Base-by-base conservation (phyloP, 768 basidiomycete species). In the Kwoniella newhampshirensis region DNA sequence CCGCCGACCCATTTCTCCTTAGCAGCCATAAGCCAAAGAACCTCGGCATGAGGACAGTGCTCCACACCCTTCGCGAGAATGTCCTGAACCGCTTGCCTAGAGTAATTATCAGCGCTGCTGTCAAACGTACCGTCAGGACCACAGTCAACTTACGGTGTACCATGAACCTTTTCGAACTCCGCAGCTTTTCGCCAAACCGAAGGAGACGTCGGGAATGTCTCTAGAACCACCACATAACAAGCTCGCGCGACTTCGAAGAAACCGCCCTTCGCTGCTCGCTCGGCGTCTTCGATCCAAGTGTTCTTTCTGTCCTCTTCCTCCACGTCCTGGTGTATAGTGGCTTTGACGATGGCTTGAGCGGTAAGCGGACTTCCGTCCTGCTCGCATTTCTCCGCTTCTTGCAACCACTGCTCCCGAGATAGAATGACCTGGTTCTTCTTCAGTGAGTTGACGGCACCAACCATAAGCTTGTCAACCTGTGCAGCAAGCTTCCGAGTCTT, bases 11-110 rank as follows among this genome's bases (percentile, higher is more conserved):
- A 99, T 74, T 91, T 89, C 79, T 98, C 94, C 78, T 99, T 99
- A 2, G 94, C 96, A 48, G 87, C 84, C 92, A 98, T 98, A 28
- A 98, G 82, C 96, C 96, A 98, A 4, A 99, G 80, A 0, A 91
- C 88, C 75, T 98, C 94, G 1, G 92, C 93, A 64, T 92, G 90
- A 0, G 94, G 96, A 67, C 91, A 94, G 71, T 91, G 86, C 52
- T 87, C 81, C 23, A 93, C 91, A 0, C 94, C 92, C 28, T 87
- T 83, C 42, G 80, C 81, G 40, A 97, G 83, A 3, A 97, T 84
- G 0, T 85, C 86, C 69, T 92, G 86, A 26, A 96, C 81, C 39
- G 87, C 85, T 67, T 90, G 87, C 58, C 86, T 87, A 64, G 15
- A 43, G 6, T 26, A 15, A 23, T 20, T 25, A 52, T 63, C 25